Evolutionary conservation across 331 rosid species (phyloP), one percentile per base, ranked within the genome.

Genomic region (Quercus tomentella): DNA sequence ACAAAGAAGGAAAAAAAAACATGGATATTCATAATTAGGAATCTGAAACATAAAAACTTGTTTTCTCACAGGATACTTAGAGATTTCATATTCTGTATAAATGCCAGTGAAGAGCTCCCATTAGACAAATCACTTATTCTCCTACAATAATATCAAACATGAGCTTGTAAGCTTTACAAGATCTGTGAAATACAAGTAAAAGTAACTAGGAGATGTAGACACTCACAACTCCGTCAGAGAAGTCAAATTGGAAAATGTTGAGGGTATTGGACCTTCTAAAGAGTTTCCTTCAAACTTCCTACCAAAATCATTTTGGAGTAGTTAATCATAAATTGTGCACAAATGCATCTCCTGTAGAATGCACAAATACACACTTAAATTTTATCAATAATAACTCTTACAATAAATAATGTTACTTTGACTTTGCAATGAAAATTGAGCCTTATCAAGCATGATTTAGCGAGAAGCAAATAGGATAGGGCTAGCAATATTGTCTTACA

Each of bases 241-340:
- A 41, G 87, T 87, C 86, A 94, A 81, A 79, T 84, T 89, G 49
- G 87, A 84, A 76, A 94, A 85, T 20, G 89, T 63, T 1, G 80
- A 66, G 43, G 98, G 94, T 76, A 92, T 86, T 17, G 89, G 83
- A 62, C 97, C 96, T 80, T 84, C 82, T 30, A 94, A 92, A 71
- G 92, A 84, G 88, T 94, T 94, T 15, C 98, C 98, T 77, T 92
- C 88, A 82, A 94, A 67, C 84, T 90, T 91, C 97, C 98, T 94
- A 69, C 45, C 43, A 16, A 70, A 54, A 75, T 20, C 35, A 82
- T 54, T 45, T 62, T 84, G 4, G 79, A 77, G 69, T 58, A 15
- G 33, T 49, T 12, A 49, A 49, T n/a, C 26, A 11, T 52, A 74
- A 71, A 51, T 6, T 28, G 35, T 77, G 52, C 81, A 23, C 58